Evolutionary conservation across 352 stramenopile species (phyloP), one percentile per base, ranked within the genome.

Genomic region (Phytophthora pistaciae): DNA sequence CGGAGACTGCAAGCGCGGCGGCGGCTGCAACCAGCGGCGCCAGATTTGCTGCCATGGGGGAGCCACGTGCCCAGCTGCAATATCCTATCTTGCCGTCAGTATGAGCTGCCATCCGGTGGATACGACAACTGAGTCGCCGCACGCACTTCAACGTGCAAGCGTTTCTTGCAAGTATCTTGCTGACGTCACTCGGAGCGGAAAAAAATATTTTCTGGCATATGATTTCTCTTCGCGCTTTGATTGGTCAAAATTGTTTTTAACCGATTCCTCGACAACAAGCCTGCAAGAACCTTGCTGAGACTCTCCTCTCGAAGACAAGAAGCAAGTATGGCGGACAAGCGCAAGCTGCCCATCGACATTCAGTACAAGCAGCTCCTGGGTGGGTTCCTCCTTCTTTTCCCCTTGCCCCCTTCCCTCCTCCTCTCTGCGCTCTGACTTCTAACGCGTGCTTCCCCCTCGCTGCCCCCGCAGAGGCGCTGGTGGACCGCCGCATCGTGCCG

Each of bases 331-430:
- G 74, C 78, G 38, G 85, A 92, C 69, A 74, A 83, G 69, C 78
- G 75, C 50, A 87, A 88, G 60, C 55, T 88, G 73, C 84, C 79
- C 57, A 94, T 94, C 73, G 87, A 94, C 72, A 90, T 94, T 64
- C 81, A 90, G 64, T 91, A 92, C 77, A 85, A 87, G 56, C 89
- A 93, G 75, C 82, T 94, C 9, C 73, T 94, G 23, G 87, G 87
- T 94, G 77, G 31, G 4, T 8, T 11, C 23, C 8, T 38, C 20
- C 10, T 33, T 10, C 27, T 25, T 16, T 7, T n/a, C 18, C 13
- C 5, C 29, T 33, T 23, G 33, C 3, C 27, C 38, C 48, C 8
- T 18, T 38, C 8, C 48, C 77, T 46, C 56, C 38, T n/a, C 42
- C 18, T 49, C 0, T 44, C 11, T 44, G 38, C 36, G 5, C 10